Base-by-base conservation (phyloP, 495 filamentous ascomycete genomes). In the Neurospora sp. region DNA sequence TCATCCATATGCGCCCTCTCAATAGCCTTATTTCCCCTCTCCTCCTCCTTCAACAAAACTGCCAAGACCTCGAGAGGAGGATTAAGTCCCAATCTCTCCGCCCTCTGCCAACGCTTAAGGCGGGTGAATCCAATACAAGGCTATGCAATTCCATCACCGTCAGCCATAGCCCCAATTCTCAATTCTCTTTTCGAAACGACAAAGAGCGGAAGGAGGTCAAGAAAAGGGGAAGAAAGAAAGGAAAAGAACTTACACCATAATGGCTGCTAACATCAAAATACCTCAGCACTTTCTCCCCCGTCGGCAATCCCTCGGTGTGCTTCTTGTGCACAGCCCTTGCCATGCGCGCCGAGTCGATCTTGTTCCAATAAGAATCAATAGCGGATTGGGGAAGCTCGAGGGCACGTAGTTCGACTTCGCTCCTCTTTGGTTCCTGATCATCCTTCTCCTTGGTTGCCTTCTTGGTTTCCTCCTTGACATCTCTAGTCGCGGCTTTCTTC, bases 41-140 rank as follows among this genome's bases (percentile, higher is more conserved):
- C 82, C 75, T 95, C 89, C 74, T 95, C 89, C 78, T 88, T 91
- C 71, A 97, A 76, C 44, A 98, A 78, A 31, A 97, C 92, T 0
- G 93, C 91, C 4, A 98, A 84, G n/a, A 98, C 94, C 80, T 98
- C 94, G 40, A 97, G 85, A 1, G 96, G 96, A 0, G 96, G 96
- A 44, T 92, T 87, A 69, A 99, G 82, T 1, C 91, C 91, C 65
- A 99, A 81, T 65, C 82, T 83, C 59, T 97, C 83, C 3, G 96
- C 96, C 10, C 96, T 87, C 76, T 91, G 88, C 96, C 96, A 99
- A 0, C 96, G 91, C 81, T 92, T 92, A 69, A 91, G 76, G 9
- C 96, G 88, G 12, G 89, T 81, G 35, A 96, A 94, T 2, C 96
- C 96, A 70, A 97, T 91, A 78, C 92, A 96, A 1, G 96, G 96